Evolutionary conservation across 2,329 filamentous ascomycete genomes (phyloP), one percentile per base, ranked within the genome.

Genomic region (Nothomitra cinnamomea): DNA sequence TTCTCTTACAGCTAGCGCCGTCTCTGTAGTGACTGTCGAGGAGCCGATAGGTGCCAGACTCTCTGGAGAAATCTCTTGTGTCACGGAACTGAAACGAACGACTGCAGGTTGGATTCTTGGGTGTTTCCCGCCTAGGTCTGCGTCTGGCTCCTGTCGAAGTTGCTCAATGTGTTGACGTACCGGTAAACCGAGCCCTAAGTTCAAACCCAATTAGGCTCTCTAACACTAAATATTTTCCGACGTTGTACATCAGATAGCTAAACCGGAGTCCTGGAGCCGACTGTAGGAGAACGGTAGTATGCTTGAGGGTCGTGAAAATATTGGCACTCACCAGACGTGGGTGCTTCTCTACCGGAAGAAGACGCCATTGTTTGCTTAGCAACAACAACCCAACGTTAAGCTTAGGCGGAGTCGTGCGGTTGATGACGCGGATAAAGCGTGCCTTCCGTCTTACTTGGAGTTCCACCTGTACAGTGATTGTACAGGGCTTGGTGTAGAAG

Each of bases 51-150:
- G 15, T 15, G 19, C 19, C 24, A 47, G 36, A 28, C 19, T 43
- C 50, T 61, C 57, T 17, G 59, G 49, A 12, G 43, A 41, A 60
- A 87, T 86, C 66, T 87, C 82, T 63, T 87, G 74, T 56, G 82
- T 78, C 57, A 77, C 73, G 25, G 83, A 79, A 53, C 82, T 80
- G 66, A 88, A 89, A 55, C 83, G 82, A 53, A 88, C 84, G 55
- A 77, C 72, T 41, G 10, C 38, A 17, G 40, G 52, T 19, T 43
- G 50, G 12, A 4, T 45, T 45, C 12, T 21, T n/a, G 32, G 50
- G 7, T 28, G 40, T 36, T 41, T 41, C 25, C 6, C 40, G 19
- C 12, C 2, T 19, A 21, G 21, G 40, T 40, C 25, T 19, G 50
- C 19, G 21, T 22, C 32, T 41, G 15, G 2, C 50, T 52, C 40